Base-by-base conservation (phyloP, 768 basidiomycete genomes). In the Xerocomus spinulosus region DNA sequence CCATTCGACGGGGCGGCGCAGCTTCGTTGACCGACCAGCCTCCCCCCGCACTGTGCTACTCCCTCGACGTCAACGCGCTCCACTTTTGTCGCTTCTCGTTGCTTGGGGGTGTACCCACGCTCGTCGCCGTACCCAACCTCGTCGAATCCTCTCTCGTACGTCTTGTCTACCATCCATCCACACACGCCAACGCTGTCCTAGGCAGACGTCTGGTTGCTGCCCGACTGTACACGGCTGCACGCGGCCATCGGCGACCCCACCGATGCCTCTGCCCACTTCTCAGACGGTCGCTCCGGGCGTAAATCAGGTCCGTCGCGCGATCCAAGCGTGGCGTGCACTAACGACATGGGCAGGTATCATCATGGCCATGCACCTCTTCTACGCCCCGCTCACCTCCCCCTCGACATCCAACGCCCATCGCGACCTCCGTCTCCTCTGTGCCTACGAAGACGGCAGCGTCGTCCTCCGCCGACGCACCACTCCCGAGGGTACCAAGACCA, bases 41-140 rank as follows among this genome's bases (percentile, higher is more conserved):
- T 1, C 66, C 67, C 0, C 87, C 87, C 4, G 50, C 61, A 7
- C 63, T 88, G 4, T 62, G 68, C 10, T 85, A 83, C 56, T 85
- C 87, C 0, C 69, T 98, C 64, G 88, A 92, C 58, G 83, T 94
- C 50, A 99, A 99, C 61, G 84, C 95, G 2, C 74, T 98, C 46
- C 96, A 95, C 60, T 97, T 87, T 64, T 98, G 95, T 67, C 81
- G 86, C 2, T 93, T 96, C 67, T 86, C 89, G 7, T 70, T 97
- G 3, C 62, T 87, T 30, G 64, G 55, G 51, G 58, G 57, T 48
- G 14, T 10, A 28, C 46, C 14, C 20, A 38, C 49, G 1, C 68
- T 92, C 37, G 62, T 97, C 23, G 91, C 90, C 0, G 70, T 96
- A 13, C 93, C 93, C 0, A 94, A 93, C 58, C 73, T 97, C 20